phyloP scores from a whole-genome alignment of 129 eudicot species.

The Solidago caesia region DNA sequence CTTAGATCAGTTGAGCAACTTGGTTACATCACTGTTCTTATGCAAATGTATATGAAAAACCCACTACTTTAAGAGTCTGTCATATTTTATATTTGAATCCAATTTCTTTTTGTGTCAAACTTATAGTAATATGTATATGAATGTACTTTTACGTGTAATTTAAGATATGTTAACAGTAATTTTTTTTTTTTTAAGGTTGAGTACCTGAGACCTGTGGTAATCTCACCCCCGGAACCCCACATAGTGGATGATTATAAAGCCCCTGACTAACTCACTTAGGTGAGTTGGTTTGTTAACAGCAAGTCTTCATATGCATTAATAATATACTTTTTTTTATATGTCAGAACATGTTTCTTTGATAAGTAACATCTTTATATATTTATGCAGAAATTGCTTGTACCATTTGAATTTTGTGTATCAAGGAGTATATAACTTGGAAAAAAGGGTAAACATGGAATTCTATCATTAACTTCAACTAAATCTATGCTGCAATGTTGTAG shows the following conservation, averaged over 20 bases:
- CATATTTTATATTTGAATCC: conserved; percentile 2
- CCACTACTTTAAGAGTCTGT: background rate
- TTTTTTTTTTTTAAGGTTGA: no score
- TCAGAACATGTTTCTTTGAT: background rate
- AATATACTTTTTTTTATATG: no score
- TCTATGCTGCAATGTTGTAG: background rate
- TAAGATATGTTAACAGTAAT: no score
- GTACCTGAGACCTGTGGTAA: no score
- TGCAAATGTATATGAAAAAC: conserved; percentile 51
- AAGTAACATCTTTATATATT: background rate
- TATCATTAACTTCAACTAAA: background rate
- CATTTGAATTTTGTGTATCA: conserved; percentile 93
- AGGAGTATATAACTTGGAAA: conserved; percentile 87
- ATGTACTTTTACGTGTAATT: no score
- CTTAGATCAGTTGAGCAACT: conserved; percentile 99
- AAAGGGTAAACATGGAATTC: conserved; percentile 50
- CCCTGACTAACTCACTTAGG: no score
- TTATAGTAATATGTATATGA: background rate
- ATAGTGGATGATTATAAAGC: no score
- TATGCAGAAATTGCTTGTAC: conserved; percentile 71
- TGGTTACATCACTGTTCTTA: conserved; percentile 87
- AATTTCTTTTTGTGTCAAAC: background rate
- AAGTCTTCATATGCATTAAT: no score
- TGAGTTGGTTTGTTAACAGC: no score
- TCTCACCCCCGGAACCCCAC: no score